Percentiles rank a stretch among this genome's conserved stretches.
These are phyloP conservation scores for Ziziphus jujuba DNA, from an alignment of 306 rosid genomes.

Conservation along the genomic window DNA sequence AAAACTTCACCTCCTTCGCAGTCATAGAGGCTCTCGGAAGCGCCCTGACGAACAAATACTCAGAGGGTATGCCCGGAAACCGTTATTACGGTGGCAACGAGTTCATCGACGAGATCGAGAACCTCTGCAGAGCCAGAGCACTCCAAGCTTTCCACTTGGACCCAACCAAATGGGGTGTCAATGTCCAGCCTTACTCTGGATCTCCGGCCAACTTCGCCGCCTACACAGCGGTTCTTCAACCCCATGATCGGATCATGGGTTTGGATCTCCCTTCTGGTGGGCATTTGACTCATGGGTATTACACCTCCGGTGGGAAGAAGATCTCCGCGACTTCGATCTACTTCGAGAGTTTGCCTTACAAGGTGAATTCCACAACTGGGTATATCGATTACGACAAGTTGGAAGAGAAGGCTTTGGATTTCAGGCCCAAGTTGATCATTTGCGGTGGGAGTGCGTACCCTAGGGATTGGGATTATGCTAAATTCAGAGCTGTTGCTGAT, in stretches of 20 bases:
- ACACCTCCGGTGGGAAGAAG: slow-evolving; percentile 93
- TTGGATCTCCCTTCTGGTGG: slow-evolving; percentile 94
- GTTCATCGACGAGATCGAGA: slow-evolving; percentile 85
- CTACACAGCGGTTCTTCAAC: slow-evolving; percentile 86
- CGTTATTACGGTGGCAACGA: slow-evolving; percentile 96
- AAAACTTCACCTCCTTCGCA: slow-evolving; percentile 93
- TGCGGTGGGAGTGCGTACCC: slow-evolving; percentile 97
- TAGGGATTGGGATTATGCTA: slow-evolving; percentile 82
- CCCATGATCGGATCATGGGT: slow-evolving; percentile 93
- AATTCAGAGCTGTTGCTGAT: slow-evolving; percentile 63
- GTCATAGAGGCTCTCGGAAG: slow-evolving; percentile 91
- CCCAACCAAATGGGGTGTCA: slow-evolving; percentile 74
- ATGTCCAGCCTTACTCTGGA: slow-evolving; percentile 91
- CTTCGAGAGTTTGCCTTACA: slow-evolving; percentile 91
- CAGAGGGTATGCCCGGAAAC: slow-evolving; percentile 90
- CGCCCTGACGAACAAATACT: slow-evolving; percentile 87
- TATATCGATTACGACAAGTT: slow-evolving; percentile 71
- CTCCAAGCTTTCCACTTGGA: slow-evolving; percentile 67
- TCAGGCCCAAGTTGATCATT: slow-evolving; percentile 75
- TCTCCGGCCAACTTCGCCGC: slow-evolving; percentile 96
- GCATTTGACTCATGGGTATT: slow-evolving; percentile 82
- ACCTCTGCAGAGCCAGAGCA: slow-evolving; percentile 78
- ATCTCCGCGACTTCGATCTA: slow-evolving; percentile 93
- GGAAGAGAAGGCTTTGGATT: slow-evolving; percentile 96
- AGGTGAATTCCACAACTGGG: slow-evolving; percentile 63